Evolutionary conservation across 129 eudicot genomes (phyloP).

Genomic region (Flaveria linearis): DNA sequence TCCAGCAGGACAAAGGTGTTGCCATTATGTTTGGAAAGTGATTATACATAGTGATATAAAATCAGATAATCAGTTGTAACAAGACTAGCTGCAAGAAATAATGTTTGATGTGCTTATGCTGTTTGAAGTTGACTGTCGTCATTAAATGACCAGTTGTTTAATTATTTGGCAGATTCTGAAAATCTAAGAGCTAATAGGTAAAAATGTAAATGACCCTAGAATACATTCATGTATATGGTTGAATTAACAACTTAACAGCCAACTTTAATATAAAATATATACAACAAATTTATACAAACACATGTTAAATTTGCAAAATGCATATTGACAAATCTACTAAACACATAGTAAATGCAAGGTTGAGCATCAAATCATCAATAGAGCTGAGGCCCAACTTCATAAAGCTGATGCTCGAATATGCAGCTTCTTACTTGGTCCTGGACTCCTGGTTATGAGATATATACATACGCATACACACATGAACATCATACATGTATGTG

Average conservation of each 20-base stretch:
- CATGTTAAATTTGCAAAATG: neutral
- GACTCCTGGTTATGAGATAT: neutral
- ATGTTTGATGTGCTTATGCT: slow-evolving; percentile 1
- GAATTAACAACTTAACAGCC: neutral
- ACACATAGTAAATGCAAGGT: neutral
- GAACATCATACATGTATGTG: neutral
- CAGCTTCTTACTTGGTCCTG: slow-evolving; percentile 4
- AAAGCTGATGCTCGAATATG: neutral
- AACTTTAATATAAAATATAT: neutral
- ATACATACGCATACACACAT: neutral
- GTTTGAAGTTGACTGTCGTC: neutral
- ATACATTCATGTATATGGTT: neutral
- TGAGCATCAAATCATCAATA: neutral
- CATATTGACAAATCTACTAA: neutral
- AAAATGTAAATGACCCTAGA: neutral
- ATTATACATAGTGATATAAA: neutral
- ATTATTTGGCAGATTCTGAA: neutral
- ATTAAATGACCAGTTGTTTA: neutral
- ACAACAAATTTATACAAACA: neutral
- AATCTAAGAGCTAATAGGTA: neutral
- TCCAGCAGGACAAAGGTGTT: neutral
- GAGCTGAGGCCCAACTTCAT: neutral
- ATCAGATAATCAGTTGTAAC: neutral
- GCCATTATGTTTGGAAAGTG: neutral
- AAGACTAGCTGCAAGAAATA: slow-evolving; percentile 2